These are phyloP conservation scores for Cephalotrichum gorgonifer DNA, from an alignment of 2,329 filamentous ascomycete species.

Conservation along the genomic window DNA sequence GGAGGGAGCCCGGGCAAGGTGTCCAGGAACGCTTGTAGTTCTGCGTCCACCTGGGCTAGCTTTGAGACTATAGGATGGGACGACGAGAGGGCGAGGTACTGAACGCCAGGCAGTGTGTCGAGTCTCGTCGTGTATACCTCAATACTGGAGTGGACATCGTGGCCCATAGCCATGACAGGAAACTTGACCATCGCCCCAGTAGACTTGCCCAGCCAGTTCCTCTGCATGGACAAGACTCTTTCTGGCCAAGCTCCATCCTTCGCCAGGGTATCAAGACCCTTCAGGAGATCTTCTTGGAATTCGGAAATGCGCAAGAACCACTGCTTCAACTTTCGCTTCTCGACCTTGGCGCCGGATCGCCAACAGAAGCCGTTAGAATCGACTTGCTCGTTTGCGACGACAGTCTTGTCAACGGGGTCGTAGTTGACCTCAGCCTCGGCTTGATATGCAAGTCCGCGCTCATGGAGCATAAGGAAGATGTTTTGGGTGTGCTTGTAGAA, in stretches of 20 bases:
- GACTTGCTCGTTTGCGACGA: conserved; percentile 90
- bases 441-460: conserved; percentile 71
- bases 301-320: conserved; percentile 84
- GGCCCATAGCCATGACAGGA: conserved; percentile 36
- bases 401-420: conserved; percentile 80
- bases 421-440: conserved; percentile 80
- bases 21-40: conserved; percentile 59
- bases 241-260: conserved; percentile 66
- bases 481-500: conserved; percentile 88
- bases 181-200: conserved; percentile 65
- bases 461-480: conserved; percentile 68
- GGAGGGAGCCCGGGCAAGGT: conserved; percentile 43
- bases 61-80: conserved; percentile 58
- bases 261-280: conserved; percentile 58
- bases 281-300: conserved; percentile 62
- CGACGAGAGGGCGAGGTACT: conserved; percentile 71
- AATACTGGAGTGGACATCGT: conserved; percentile 35
- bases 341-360: conserved; percentile 77
- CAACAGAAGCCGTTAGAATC: conserved; percentile 76
- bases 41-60: conserved; percentile 47
- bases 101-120: conserved; percentile 79
- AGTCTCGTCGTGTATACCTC: conserved; percentile 77
- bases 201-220: conserved; percentile 80
- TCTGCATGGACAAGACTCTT: conserved; percentile 71
- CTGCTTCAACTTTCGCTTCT: conserved; percentile 69